Conservation (phyloP, 306 rosid genomes). For the Cicer arietinum region DNA sequence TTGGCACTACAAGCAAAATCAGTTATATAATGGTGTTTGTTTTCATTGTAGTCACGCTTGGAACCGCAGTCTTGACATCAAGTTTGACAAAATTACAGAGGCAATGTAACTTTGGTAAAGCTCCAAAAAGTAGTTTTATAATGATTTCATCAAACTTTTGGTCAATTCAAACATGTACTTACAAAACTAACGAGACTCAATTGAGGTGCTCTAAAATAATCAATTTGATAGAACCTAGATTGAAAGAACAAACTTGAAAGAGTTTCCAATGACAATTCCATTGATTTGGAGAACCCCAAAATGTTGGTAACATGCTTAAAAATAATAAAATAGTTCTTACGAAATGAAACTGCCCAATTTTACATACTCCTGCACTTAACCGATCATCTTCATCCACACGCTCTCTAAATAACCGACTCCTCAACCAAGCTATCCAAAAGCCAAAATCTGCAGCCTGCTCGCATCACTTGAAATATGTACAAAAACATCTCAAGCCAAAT, state of each 20-base stretch:
- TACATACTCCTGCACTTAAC: conserved; percentile 55
- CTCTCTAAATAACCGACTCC: conserved; percentile 50
- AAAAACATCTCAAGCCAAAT: conserved; percentile 65
- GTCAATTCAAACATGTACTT: no score
- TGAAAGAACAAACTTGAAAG: conserved; percentile 12
- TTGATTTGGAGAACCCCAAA: conserved; percentile 51
- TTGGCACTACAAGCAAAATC: not conserved
- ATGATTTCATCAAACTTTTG: no score
- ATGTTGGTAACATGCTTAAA: conserved; percentile 57
- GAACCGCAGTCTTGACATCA: not conserved
- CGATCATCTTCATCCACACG: conserved; percentile 34
- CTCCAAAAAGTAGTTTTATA: no score
- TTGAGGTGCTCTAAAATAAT: not conserved
- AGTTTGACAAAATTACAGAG: no score
- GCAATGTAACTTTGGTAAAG: no score
- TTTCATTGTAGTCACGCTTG: not conserved
- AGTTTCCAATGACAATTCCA: conserved; percentile 48
- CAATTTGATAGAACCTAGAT: not conserved
- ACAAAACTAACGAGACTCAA: no score
- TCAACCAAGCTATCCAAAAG: conserved; percentile 50
- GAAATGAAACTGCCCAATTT: conserved; percentile 57
- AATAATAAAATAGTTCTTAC: conserved; percentile 55
- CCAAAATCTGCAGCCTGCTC: conserved; percentile 52
- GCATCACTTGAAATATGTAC: conserved; percentile 73
- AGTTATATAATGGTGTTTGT: not conserved